Evolutionary conservation across 106 monocot species (phyloP).

Genomic region (Alisma plantagoaquatica): DNA sequence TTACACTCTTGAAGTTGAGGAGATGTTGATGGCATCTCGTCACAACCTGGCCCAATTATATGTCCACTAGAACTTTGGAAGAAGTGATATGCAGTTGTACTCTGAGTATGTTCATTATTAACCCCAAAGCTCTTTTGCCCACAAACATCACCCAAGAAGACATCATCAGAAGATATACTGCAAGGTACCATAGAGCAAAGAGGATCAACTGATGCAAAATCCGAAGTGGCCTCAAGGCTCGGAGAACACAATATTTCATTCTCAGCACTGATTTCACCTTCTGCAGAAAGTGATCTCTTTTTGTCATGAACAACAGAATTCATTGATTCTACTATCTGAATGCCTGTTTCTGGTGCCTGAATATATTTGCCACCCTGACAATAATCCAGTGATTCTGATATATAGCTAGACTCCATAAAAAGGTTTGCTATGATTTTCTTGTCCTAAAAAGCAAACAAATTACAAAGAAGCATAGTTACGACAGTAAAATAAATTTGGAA

Average conservation of each 20-base stretch:
- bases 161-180: slow-evolving; percentile 42
- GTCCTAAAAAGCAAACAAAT: no score
- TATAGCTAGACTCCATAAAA: slow-evolving; percentile 54
- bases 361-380: slow-evolving; percentile 11
- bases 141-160: no score
- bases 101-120: background rate
- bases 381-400: slow-evolving; percentile 63
- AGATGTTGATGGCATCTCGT: no score
- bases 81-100: no score
- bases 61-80: no score
- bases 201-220: slow-evolving; percentile 29
- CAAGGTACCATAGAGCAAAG: slow-evolving; percentile 83
- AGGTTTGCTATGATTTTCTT: slow-evolving; percentile 21
- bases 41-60: no score
- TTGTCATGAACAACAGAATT: slow-evolving; percentile 8
- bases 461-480: no score
- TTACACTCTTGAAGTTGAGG: no score
- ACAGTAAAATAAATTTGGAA: no score
- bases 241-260: slow-evolving; percentile 16
- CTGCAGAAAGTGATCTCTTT: background rate
- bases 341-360: slow-evolving; percentile 14
- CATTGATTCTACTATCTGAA: slow-evolving; percentile 40
- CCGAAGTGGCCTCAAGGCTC: slow-evolving; percentile 19
- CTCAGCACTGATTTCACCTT: slow-evolving; percentile 8
- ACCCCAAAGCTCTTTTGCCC: slow-evolving; percentile 4